Conservation (phyloP, 78 protist species). For the Cyanophora paradoxa region DNA sequence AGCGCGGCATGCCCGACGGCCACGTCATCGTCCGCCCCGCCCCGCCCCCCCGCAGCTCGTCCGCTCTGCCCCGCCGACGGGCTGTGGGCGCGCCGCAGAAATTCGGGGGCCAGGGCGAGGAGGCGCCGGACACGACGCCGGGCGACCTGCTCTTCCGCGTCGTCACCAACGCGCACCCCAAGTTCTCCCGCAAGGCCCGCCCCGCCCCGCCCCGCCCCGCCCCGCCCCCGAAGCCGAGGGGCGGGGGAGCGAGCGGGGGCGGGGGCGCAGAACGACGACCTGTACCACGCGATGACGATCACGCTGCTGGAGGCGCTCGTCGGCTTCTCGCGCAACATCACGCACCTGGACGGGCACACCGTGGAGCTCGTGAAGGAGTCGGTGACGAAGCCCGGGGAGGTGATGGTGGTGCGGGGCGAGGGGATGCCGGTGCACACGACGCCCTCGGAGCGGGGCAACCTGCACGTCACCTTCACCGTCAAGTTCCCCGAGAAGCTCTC, state of each 20-base stretch:
- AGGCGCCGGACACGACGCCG: constrained; percentile 54
- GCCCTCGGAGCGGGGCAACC: constrained; percentile 29
- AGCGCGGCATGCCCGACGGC: constrained; percentile 58
- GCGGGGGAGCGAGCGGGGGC: too few species aligned
- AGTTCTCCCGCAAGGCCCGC: constrained; percentile 28
- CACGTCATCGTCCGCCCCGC: too few species aligned
- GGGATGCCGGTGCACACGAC: too few species aligned
- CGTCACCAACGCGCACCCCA: background rate
- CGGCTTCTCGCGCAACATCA: constrained; percentile 20
- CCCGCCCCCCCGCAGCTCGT: too few species aligned
- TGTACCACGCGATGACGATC: too few species aligned
- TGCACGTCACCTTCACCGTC: constrained; percentile 28
- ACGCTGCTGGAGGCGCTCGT: constrained; percentile 41
- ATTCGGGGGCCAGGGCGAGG: constrained; percentile 46
- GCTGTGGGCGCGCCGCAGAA: background rate
- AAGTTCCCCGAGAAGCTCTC: constrained; percentile 29
- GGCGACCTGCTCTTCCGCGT: constrained; percentile 64
- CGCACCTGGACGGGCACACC: constrained; percentile 45
- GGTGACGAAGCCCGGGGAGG: too few species aligned
- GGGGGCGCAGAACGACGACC: too few species aligned
- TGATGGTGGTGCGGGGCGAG: too few species aligned
- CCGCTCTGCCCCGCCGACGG: too few species aligned
- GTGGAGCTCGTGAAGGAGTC: too few species aligned
- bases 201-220: too few species aligned
- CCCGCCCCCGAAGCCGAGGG: too few species aligned